A percentile compares a stretch with the other conserved stretches of the same genome.
Evolutionary conservation across 352 stramenopile species (phyloP).

Genomic region (Phytophthora cactorum): DNA sequence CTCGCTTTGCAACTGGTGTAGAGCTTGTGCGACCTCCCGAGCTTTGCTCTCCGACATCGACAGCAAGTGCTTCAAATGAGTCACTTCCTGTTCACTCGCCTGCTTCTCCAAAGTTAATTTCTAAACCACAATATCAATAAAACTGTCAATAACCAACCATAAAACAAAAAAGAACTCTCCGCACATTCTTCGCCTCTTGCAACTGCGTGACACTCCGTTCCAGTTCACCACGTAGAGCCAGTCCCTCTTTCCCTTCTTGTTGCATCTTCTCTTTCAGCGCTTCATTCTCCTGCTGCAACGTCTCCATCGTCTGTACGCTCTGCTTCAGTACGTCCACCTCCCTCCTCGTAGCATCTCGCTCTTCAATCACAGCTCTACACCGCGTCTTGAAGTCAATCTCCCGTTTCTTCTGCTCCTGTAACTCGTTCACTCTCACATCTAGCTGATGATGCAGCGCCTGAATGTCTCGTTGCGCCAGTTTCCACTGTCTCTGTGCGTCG

Average conservation of each 20-base stretch:
- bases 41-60: constrained; percentile 53
- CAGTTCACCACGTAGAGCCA: constrained; percentile 17
- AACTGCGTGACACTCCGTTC: constrained; percentile 41
- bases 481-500: constrained; percentile 50
- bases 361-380: constrained; percentile 31
- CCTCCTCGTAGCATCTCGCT: constrained; percentile 41
- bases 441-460: constrained; percentile 49
- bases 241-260: constrained; percentile 35
- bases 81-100: constrained; percentile 54
- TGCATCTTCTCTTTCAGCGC: constrained; percentile 39
- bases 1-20: constrained; percentile 52
- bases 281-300: constrained; percentile 50
- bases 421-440: constrained; percentile 48
- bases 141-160: constrained; percentile 8
- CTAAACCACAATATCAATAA: constrained; percentile 30
- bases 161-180: background rate
- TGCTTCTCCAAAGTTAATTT: constrained; percentile 60
- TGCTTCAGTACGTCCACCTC: constrained; percentile 45
- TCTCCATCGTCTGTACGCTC: constrained; percentile 38
- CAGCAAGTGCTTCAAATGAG: constrained; percentile 63
- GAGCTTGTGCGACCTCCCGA: constrained; percentile 43
- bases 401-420: constrained; percentile 49
- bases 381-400: constrained; percentile 30
- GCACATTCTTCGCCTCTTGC: constrained; percentile 41
- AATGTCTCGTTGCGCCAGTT: constrained; percentile 48